Evolutionary conservation across 257 asterid genomes (phyloP).

Genomic region (Lycium ferocissimum): DNA sequence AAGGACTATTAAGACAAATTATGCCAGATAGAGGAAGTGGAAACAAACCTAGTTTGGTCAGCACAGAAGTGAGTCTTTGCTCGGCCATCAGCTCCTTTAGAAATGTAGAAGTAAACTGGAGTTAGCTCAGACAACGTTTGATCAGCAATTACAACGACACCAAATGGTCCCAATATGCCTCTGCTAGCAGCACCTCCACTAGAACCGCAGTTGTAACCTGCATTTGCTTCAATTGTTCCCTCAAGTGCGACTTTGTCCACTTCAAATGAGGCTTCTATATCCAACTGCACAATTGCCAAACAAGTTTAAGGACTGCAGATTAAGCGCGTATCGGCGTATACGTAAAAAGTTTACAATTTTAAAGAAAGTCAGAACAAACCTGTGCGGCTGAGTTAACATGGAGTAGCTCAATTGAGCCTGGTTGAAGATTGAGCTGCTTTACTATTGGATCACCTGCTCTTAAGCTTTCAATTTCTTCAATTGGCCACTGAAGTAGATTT

Average conservation of each 20-base stretch:
- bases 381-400: slow-evolving; percentile 59
- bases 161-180: slow-evolving; percentile 83
- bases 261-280: slow-evolving; percentile 67
- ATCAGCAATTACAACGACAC: slow-evolving; percentile 70
- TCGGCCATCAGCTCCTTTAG: slow-evolving; percentile 55
- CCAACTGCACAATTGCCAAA: slow-evolving; percentile 53
- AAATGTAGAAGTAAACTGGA: slow-evolving; percentile 74
- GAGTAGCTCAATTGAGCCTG: slow-evolving; percentile 73
- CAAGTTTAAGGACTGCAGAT: not conserved
- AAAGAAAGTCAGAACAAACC: slow-evolving; percentile 41
- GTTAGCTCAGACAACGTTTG: slow-evolving; percentile 60
- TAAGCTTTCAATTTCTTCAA: slow-evolving; percentile 77
- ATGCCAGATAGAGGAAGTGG: not conserved
- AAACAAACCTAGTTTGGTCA: slow-evolving; percentile 70
- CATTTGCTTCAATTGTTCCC: slow-evolving; percentile 39
- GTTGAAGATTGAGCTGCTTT: slow-evolving; percentile 57
- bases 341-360: not conserved
- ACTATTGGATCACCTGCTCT: slow-evolving; percentile 55
- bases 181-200: slow-evolving; percentile 76
- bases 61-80: slow-evolving; percentile 68
- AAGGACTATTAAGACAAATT: not conserved
- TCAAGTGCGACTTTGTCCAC: slow-evolving; percentile 46
- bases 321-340: not conserved
- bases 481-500: slow-evolving; percentile 86
- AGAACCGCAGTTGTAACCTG: slow-evolving; percentile 54